phyloP scores from a whole-genome alignment of 2,329 filamentous ascomycete genomes.

The Trichothecium sympodiale region DNA sequence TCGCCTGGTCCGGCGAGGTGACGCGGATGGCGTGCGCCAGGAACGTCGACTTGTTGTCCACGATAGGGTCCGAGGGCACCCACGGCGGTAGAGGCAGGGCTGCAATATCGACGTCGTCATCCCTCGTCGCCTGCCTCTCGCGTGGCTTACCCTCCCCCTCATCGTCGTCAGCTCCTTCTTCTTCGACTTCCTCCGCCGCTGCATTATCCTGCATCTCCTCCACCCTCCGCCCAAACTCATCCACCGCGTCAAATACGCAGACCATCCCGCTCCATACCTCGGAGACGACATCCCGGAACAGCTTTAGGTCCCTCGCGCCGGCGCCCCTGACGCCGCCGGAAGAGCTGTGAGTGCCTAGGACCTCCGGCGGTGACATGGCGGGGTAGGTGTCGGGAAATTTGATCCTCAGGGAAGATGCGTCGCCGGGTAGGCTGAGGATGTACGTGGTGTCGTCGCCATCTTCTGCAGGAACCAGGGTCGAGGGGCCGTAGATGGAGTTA shows the following conservation, averaged over 20 bases:
- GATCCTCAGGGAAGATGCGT: slow-evolving; percentile 47
- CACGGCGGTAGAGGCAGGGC: slow-evolving; percentile 42
- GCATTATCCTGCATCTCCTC: slow-evolving; percentile 14
- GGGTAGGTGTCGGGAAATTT: slow-evolving; percentile 69
- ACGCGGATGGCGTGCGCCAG: slow-evolving; percentile 67
- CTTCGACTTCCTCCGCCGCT: slow-evolving; percentile 9
- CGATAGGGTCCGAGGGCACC: slow-evolving; percentile 61
- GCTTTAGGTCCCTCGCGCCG: slow-evolving; percentile 57
- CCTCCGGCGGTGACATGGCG: slow-evolving; percentile 52
- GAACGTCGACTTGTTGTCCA: slow-evolving; percentile 82
- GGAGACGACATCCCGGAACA: slow-evolving; percentile 56
- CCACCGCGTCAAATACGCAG: slow-evolving; percentile 85
- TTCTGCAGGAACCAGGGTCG: slow-evolving; percentile 40
- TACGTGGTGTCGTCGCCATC: slow-evolving; percentile 26
- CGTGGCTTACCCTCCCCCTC: slow-evolving; percentile 3
- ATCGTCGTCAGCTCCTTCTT: slow-evolving; percentile 15
- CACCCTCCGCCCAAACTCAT: slow-evolving; percentile 47
- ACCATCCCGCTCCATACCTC: slow-evolving; percentile 65
- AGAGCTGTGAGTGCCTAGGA: slow-evolving; percentile 72
- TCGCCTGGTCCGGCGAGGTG: slow-evolving; percentile 58
- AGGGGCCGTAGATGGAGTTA: slow-evolving; percentile 71
- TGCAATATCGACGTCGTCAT: slow-evolving; percentile 12
- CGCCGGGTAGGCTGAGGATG: slow-evolving; percentile 56
- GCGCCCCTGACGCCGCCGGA: slow-evolving; percentile 63
- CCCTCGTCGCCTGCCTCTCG: slow-evolving; percentile 5